Evolutionary conservation across 2,329 filamentous ascomycete species (phyloP).

Genomic region (Scedosporium boydii): DNA sequence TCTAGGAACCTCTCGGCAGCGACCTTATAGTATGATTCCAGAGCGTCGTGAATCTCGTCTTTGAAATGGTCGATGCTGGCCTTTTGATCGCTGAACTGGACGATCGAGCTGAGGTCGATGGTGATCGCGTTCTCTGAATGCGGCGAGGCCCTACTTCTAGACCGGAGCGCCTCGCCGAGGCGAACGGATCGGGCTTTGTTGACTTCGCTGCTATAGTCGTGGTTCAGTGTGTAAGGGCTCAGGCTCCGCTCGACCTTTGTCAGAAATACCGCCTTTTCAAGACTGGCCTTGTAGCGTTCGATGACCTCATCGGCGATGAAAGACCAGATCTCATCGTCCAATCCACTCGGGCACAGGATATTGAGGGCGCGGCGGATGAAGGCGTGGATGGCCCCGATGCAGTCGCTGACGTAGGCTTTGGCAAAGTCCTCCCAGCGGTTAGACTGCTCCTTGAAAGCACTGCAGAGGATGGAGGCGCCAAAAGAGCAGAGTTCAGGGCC

Average conservation of each 20-base stretch:
- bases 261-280: slow-evolving; percentile 16
- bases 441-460: slow-evolving; percentile 19
- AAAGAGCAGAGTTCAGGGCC: slow-evolving; percentile 16
- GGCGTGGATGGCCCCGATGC: slow-evolving; percentile 18
- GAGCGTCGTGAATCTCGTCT: slow-evolving; percentile 20
- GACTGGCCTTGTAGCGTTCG: slow-evolving; percentile 14
- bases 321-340: slow-evolving; percentile 13
- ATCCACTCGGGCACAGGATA: slow-evolving; percentile 12
- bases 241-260: slow-evolving; percentile 17
- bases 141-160: background rate
- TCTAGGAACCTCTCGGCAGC: slow-evolving; percentile 23
- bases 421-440: slow-evolving; percentile 19
- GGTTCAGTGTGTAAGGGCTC: slow-evolving; percentile 21
- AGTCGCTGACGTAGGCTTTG: slow-evolving; percentile 16
- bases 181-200: background rate
- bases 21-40: slow-evolving; percentile 23
- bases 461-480: slow-evolving; percentile 12
- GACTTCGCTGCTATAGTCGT: background rate
- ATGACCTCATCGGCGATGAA: slow-evolving; percentile 13
- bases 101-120: background rate
- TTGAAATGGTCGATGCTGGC: slow-evolving; percentile 12
- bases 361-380: slow-evolving; percentile 16
- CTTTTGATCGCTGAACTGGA: background rate
- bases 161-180: background rate
- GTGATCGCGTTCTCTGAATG: background rate